Base-by-base conservation (phyloP, 1,284 basidiomycete species). In the Lentinus polychrous region DNA sequence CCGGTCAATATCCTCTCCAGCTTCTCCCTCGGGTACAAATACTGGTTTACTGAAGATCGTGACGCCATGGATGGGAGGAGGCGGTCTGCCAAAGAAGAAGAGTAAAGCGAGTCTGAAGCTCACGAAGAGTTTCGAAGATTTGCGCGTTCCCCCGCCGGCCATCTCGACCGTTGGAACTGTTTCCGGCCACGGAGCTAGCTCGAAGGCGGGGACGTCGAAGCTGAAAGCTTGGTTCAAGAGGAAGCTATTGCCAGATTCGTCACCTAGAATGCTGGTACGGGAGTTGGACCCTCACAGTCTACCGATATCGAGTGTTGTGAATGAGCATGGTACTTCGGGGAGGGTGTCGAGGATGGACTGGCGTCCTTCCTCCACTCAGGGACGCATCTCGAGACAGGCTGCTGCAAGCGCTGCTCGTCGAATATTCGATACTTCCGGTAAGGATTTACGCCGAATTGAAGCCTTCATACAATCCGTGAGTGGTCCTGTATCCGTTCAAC, bases 211-310 rank as follows among this genome's bases (percentile, higher is more conserved):
- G 8, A 64, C 75, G 2, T 69, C 73, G 42, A 75, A 70, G 55
- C 61, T 86, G 46, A 81, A 77, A 52, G 70, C 74, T 3, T 86
- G 83, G 83, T 63, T 81, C 57, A 79, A 73, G 62, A 77, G 75
- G 53, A 81, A 81, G 55, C 67, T 81, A 33, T 58, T 65, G 11
- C 53, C 64, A 15, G 72, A 66, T 35, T 51, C 71, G 23, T 60
- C 42, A 5, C 39, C 64, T 0, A 52, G 68, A 14, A 64, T 70
- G 40, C 59, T 71, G 14, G 67, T 70, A 40, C 41, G 54, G 43
- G 56, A 43, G 32, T n/a, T 45, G 18, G 43, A 48, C 27, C 5
- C 4, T 27, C 27, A 27, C 10, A 10, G 4, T 10, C 27, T 27
- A 27, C 10, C 43, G 18, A 44, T 27, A 1, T 46, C 27, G 6